Evolutionary conservation across 2,329 filamentous ascomycete genomes (phyloP), one percentile per base, ranked within the genome.

Genomic region (Cercospora brassicicola): DNA sequence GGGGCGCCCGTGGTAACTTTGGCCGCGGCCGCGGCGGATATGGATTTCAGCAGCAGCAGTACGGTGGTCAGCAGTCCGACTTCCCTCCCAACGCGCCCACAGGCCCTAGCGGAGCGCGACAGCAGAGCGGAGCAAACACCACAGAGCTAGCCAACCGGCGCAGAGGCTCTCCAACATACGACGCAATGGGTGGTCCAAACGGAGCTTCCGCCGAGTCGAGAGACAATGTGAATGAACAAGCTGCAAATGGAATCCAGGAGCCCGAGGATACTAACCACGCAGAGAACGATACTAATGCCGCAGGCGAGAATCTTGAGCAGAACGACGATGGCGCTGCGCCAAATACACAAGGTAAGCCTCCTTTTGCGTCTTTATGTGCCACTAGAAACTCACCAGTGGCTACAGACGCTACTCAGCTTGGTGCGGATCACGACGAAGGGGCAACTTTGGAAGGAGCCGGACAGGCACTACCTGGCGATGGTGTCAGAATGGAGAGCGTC

Each of bases 211-310:
- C 57, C 11, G 65, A 69, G 20, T 62, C 69, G 53, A 66, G 69
- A 59, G 62, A 65, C 60, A 64, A 63, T 28, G 45, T 65, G 59
- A 28, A 69, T 36, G 65, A 67, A 59, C 61, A 66, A 23, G 67
- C 69, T 48, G 62, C 64, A 55, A 64, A 61, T 76, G 77, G 72
- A 72, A 75, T 77, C 78, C 72, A 76, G 66, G 75, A 75, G 70
- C 72, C 71, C 74, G 71, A 57, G 73, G 73, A 76, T 70, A 73
- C 76, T 78, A 75, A 78, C 51, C 66, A 70, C 67, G 76, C 77
- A 71, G 69, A 67, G 65, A 66, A 69, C 55, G 76, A 71, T 67
- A 76, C 76, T 72, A 75, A 73, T 70, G 69, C 70, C 60, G 57
- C 73, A 73, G 72, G 64, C 53, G 67, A 70, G 18, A 67, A 65